These are phyloP conservation scores for Mycosphaerelloides madeirae DNA, from an alignment of 2,329 filamentous ascomycete species.

Conservation along the genomic window DNA sequence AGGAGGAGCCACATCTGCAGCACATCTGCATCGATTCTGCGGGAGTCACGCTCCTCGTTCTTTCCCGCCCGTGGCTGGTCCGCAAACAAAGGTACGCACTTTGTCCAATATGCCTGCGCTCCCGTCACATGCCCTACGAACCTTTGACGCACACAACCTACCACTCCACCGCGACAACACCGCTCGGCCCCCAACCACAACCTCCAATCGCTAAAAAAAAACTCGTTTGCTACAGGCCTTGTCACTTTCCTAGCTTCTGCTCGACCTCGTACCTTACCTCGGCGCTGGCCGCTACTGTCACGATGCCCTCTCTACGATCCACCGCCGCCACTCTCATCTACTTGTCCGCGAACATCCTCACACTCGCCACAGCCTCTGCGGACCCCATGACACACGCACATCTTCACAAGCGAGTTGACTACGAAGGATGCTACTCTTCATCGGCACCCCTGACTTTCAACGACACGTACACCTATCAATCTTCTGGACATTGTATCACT, in stretches of 20 bases:
- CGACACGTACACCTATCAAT: slow-evolving; percentile 50
- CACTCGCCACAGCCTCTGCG: slow-evolving; percentile 4
- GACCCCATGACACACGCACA: neutral
- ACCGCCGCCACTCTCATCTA: neutral
- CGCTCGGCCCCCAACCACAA: neutral
- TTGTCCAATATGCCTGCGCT: neutral
- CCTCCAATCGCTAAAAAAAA: slow-evolving; percentile 6
- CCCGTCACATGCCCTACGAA: too few species aligned
- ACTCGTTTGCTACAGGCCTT: slow-evolving; percentile 9
- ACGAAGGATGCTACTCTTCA: slow-evolving; percentile 52
- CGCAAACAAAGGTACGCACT: slow-evolving; percentile 18
- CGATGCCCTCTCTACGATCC: slow-evolving; percentile 9
- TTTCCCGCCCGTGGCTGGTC: slow-evolving; percentile 10
- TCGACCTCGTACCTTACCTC: slow-evolving; percentile 56
- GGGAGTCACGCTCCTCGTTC: slow-evolving; percentile 1
- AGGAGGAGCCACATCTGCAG: neutral
- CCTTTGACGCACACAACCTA: neutral
- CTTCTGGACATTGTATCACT: slow-evolving; percentile 51
- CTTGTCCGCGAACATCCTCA: slow-evolving; percentile 6
- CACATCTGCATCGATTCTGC: neutral
- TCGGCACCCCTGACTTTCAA: slow-evolving; percentile 44
- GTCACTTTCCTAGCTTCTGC: slow-evolving; percentile 5
- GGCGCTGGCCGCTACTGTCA: slow-evolving; percentile 47
- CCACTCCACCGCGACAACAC: slow-evolving; percentile 23
- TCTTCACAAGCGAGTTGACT: slow-evolving; percentile 11